These are phyloP conservation scores for Taphrina pruni DNA, from an alignment of 1,139 yeast species.

Conservation along the genomic window DNA sequence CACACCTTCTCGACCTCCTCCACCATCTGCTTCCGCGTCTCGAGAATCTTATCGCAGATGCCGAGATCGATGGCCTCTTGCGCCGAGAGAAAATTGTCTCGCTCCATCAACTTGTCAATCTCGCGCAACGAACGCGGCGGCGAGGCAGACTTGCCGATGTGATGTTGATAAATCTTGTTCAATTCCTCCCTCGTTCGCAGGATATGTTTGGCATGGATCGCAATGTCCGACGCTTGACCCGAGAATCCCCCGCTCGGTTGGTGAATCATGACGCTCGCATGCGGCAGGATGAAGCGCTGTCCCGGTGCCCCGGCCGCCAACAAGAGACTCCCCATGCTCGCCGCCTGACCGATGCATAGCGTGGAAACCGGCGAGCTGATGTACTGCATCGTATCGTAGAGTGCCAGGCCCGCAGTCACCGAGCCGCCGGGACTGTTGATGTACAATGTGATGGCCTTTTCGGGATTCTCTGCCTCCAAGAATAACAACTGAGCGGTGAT, in stretches of 20 bases:
- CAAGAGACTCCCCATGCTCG: conserved; percentile 52
- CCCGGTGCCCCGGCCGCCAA: conserved; percentile 50
- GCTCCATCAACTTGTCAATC: conserved; percentile 49
- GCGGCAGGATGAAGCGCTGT: conserved; percentile 50
- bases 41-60: conserved; percentile 50
- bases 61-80: conserved; percentile 51
- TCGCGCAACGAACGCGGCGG: conserved; percentile 44
- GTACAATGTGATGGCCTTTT: conserved; percentile 50
- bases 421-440: conserved; percentile 53
- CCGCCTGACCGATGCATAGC: conserved; percentile 53
- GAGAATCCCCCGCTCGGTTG: conserved; percentile 52
- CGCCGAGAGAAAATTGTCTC: conserved; percentile 50
- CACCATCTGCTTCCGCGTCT: conserved; percentile 33
- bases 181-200: conserved; percentile 50
- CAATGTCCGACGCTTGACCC: conserved; percentile 50
- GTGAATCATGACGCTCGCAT: conserved; percentile 52
- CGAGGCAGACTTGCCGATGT: conserved; percentile 46
- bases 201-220: conserved; percentile 52
- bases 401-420: conserved; percentile 52
- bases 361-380: conserved; percentile 52
- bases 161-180: conserved; percentile 49
- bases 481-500: conserved; percentile 52
- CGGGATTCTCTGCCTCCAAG: conserved; percentile 50
- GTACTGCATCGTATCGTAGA: conserved; percentile 53
- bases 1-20: conserved; percentile 15